A percentile compares a stretch with the other conserved stretches of the same genome.
phyloP scores from a whole-genome alignment of 106 monocot species.

The Narthecium ossifragum region DNA sequence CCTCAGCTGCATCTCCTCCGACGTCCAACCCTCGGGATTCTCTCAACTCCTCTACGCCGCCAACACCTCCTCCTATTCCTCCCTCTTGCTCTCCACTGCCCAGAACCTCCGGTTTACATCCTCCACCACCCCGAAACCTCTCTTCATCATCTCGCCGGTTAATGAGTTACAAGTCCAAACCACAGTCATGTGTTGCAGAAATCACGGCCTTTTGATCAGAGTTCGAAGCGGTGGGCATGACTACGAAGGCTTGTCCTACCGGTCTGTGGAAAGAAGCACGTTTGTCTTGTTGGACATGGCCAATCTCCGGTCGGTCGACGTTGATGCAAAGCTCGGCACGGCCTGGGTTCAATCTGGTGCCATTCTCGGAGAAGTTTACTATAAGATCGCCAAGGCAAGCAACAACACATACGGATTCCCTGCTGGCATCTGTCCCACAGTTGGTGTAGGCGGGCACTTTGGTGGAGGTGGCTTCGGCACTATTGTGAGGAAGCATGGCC shows the following conservation, averaged over 20 bases:
- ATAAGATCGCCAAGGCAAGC: not conserved
- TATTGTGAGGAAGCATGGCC: conserved; percentile 1
- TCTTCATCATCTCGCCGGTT: not conserved
- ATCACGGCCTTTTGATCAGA: not conserved
- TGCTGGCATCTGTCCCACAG: not conserved
- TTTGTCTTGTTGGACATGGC: not conserved
- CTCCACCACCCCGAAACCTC: not conserved
- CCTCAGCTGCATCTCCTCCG: too few species aligned
- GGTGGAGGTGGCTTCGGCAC: conserved; percentile 2
- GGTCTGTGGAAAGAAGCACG: not conserved
- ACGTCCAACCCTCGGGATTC: too few species aligned
- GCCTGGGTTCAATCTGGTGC: not conserved
- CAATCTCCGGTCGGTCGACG: not conserved
- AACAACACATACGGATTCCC: not conserved
- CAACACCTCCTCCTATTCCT: not conserved
- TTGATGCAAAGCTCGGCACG: not conserved
- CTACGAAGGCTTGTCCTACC: conserved; percentile 11
- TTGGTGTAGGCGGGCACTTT: conserved; percentile 6
- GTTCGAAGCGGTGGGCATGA: conserved; percentile 12
- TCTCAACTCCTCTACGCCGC: not conserved
- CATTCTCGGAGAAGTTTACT: conserved; percentile 4
- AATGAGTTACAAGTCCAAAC: not conserved
- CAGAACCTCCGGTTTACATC: not conserved
- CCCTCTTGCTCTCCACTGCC: not conserved
- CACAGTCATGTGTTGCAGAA: not conserved